phyloP scores from a whole-genome alignment of 1,139 yeast genomes.

The Meyerozyma guilliermondii region DNA sequence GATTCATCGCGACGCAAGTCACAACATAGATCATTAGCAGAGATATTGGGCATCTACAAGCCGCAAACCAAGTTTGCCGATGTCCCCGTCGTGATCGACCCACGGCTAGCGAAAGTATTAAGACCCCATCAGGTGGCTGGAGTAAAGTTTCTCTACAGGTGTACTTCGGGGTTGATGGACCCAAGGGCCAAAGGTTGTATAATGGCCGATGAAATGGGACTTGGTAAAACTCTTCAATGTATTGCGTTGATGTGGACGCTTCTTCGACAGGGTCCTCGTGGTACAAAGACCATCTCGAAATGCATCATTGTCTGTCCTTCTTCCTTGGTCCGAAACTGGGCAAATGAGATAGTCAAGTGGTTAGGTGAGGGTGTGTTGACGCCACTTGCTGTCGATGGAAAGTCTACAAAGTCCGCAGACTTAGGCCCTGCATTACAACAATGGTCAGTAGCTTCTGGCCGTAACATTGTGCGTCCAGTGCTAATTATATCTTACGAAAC shows the following conservation, averaged over 20 bases:
- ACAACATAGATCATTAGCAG: constrained; percentile 67
- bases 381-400: constrained; percentile 91
- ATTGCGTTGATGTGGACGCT: constrained; percentile 92
- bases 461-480: constrained; percentile 89
- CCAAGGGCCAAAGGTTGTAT: constrained; percentile 91
- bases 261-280: constrained; percentile 85
- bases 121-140: constrained; percentile 98
- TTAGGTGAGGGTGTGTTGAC: constrained; percentile 85
- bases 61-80: constrained; percentile 62
- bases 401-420: constrained; percentile 61
- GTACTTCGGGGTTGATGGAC: constrained; percentile 86
- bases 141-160: constrained; percentile 80
- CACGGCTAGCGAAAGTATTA: constrained; percentile 72
- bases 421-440: constrained; percentile 65
- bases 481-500: constrained; percentile 95
- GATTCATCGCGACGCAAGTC: constrained; percentile 22
- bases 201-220: constrained; percentile 99
- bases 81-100: constrained; percentile 96
- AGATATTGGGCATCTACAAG: constrained; percentile 68
- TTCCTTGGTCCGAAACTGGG: constrained; percentile 93
- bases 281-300: constrained; percentile 77
- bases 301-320: constrained; percentile 96
- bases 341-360: constrained; percentile 94
- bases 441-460: constrained; percentile 89
- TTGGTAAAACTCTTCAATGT: constrained; percentile 94